Evolutionary conservation across 108 stramenopile species (phyloP), one percentile per base, ranked within the genome.

Genomic region (Cyclotella sp.): DNA sequence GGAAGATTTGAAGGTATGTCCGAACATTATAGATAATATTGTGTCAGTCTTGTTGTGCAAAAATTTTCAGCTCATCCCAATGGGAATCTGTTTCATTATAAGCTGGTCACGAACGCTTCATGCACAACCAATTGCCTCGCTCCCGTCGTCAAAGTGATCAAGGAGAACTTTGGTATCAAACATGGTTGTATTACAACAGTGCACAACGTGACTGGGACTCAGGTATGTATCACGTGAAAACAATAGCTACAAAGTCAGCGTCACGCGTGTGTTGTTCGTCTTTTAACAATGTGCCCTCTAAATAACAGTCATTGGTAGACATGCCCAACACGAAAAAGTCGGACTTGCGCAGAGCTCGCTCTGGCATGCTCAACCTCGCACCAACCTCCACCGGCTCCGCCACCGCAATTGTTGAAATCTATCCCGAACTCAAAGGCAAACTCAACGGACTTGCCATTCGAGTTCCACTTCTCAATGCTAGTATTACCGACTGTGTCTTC

Each of bases 51-150:
- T 49, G 15, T 49, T 49, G 15, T 49, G 47, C n/a, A 16, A 49
- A 3, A 49, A n/a, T n/a, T 49, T 8, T 55, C 55, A 12, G 1
- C 24, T 55, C 24, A n/a, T 4, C 11, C 9, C 24, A 26, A 55
- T 55, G 24, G 11, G 1, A 55, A 34, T 34, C 34, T 5, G 6
- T 5, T 6, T 6, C 34, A 6, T 34, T 5, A 24, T 57, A 3
- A 64, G 63, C 63, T 98, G 30, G 93, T 96, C 58, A 97, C 97
- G 0, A 96, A 96, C 58, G 97, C 97, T 19, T 93, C 91, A 47
- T 98, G 97, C 75, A 98, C 97, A 11, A 98, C 97, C 67, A 98
- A 98, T 80, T 98, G 97, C 67, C 79, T 98, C 55, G 95, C 91
- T 42, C 96, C 95, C n/a, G 93, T 97, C 30, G 94, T 97, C 51